Evolutionary conservation across 306 rosid genomes (phyloP), one percentile per base, ranked within the genome.

Genomic region (Cicer bijugum): DNA sequence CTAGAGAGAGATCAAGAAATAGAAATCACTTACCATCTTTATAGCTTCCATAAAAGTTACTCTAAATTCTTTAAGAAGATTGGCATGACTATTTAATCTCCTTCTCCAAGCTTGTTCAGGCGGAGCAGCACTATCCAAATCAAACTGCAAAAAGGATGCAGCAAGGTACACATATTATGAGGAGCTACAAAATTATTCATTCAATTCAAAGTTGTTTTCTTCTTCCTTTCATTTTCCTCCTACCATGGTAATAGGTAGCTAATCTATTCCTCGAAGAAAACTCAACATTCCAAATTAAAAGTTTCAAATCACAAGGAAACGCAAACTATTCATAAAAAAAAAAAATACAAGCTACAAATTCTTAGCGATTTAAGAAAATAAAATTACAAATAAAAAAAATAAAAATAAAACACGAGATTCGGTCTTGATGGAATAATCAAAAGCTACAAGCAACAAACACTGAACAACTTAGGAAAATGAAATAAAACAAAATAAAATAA

Each of bases 91-190:
- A 83, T 91, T 88, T 81, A 94, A 87, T 84, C 82, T 88, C 83
- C 93, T 94, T 78, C 99, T 91, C 99, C 99, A 94, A 51, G 99
- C 99, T 78, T 94, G 97, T 78, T 87, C 89, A 6, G 99, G 99
- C n/a, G 97, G 99, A 67, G 90, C 86, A 75, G 99, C 89, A 80
- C 96, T 91, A 81, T 94, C 99, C 71, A 75, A 87, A 88, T 94
- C 99, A 53, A 94, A 82, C 99, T 94, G 80, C 78, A 83, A 12
- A 76, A 76, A 75, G 35, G 78, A 28, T 51, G 56, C 28, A 38
- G 56, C 28, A 38, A 47, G 74, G 9, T 46, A 79, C 39, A 48
- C 33, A 28, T 66, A 74, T 78, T 37, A 83, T 38, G 7, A 15
- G 39, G 45, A 74, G 23, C 75, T 8, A 62, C 74, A 68, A 23